Percentiles rank a stretch among this genome's conserved stretches.
Conservation (phyloP, 1,139 yeast genomes). For the Diutina catenulata region DNA sequence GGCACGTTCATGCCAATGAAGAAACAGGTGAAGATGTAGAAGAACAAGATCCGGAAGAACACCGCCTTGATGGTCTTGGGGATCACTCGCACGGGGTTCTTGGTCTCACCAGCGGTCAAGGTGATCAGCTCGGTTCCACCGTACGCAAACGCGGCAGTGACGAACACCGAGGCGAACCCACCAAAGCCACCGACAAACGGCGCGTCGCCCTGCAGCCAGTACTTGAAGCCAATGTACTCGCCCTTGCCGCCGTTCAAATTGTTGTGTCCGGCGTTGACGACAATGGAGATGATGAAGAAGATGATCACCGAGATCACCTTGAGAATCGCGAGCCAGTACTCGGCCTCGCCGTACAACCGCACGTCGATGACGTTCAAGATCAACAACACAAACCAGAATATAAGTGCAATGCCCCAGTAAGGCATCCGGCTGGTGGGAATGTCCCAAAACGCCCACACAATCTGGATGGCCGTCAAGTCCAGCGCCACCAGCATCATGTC, state of each 20-base stretch:
- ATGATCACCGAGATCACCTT: slow-evolving; percentile 1
- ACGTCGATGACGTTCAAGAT: slow-evolving; percentile 58
- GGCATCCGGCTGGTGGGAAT: slow-evolving; percentile 28
- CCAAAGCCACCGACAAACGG: slow-evolving; percentile 30
- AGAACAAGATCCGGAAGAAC: slow-evolving; percentile 13
- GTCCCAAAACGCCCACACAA: slow-evolving; percentile 47
- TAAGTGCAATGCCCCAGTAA: slow-evolving; percentile 1
- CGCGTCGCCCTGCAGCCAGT: slow-evolving; percentile 28
- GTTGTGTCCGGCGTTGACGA: slow-evolving; percentile 1
- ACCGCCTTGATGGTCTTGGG: slow-evolving; percentile 16
- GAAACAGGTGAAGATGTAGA: slow-evolving; percentile 11
- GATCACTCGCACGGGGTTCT: slow-evolving; percentile 37
- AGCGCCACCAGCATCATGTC: slow-evolving; percentile 52
- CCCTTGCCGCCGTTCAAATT: slow-evolving; percentile 1
- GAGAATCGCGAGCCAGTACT: slow-evolving; percentile 46
- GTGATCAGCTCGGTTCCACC: slow-evolving; percentile 3
- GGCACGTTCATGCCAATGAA: slow-evolving; percentile 13
- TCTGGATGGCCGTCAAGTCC: slow-evolving; percentile 48
- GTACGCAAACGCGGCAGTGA: slow-evolving; percentile 7
- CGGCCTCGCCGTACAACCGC: slow-evolving; percentile 62
- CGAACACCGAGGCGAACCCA: slow-evolving; percentile 28
- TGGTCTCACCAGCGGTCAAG: slow-evolving; percentile 23
- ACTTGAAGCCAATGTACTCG: slow-evolving; percentile 24
- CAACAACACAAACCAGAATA: neutral
- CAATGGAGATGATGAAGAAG: slow-evolving; percentile 1